Conservation (phyloP, 192 early-diverging fungal species). For the Backusella psychrophila region DNA sequence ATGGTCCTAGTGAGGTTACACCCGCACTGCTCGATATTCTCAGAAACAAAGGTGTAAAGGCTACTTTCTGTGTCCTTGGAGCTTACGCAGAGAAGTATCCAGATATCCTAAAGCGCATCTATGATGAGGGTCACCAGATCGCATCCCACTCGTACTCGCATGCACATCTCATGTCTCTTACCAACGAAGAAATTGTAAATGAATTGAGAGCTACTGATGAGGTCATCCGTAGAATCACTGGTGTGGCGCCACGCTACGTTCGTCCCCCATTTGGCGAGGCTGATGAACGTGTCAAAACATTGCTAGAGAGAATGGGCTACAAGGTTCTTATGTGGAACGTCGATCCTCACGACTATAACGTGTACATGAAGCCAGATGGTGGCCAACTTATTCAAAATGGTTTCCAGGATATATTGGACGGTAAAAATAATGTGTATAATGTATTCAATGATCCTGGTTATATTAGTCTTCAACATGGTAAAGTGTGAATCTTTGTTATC, state of each 20-base stretch:
- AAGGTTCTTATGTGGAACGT: slow-evolving; percentile 37
- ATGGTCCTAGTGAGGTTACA: slow-evolving; percentile 55
- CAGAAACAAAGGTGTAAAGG: slow-evolving; percentile 51
- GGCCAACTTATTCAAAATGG: slow-evolving; percentile 3
- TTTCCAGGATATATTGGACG: background rate
- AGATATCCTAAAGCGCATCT: slow-evolving; percentile 45
- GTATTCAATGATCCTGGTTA: slow-evolving; percentile 25
- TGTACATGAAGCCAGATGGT: slow-evolving; percentile 14
- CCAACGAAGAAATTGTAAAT: slow-evolving; percentile 36
- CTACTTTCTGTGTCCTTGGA: slow-evolving; percentile 71
- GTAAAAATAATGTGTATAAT: slow-evolving; percentile 10
- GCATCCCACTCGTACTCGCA: slow-evolving; percentile 57
- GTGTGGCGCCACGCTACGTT: slow-evolving; percentile 54
- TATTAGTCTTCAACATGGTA: slow-evolving; percentile 40
- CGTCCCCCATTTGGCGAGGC: slow-evolving; percentile 61
- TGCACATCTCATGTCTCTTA: slow-evolving; percentile 43
- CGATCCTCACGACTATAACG: slow-evolving; percentile 34
- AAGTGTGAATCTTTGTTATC: background rate
- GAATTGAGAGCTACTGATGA: slow-evolving; percentile 50
- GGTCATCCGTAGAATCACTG: slow-evolving; percentile 46
- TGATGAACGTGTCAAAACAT: slow-evolving; percentile 56
- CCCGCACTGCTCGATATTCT: slow-evolving; percentile 50
- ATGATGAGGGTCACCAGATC: slow-evolving; percentile 58
- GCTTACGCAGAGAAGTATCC: slow-evolving; percentile 43
- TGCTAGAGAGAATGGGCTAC: slow-evolving; percentile 39